These are phyloP conservation scores for Skeletonema menzelii DNA, from an alignment of 108 stramenopile species.

Conservation along the genomic window DNA sequence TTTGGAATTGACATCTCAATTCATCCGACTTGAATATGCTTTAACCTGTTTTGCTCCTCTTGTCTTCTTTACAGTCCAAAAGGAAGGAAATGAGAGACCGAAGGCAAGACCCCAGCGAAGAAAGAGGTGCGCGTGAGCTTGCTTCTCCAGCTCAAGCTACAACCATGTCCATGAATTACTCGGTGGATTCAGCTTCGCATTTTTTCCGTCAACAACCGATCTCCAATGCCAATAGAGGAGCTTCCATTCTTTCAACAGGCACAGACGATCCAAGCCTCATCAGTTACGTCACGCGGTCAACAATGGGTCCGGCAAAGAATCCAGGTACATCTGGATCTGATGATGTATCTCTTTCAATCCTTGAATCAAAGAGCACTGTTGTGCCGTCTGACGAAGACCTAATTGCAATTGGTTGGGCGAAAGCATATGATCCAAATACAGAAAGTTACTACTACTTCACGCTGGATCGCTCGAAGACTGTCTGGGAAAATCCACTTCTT, in stretches of 20 bases:
- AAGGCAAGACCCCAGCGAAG: constrained; percentile 42
- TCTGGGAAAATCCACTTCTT: constrained; percentile 81
- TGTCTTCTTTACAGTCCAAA: constrained; percentile 26
- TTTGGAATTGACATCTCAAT: constrained; percentile 1
- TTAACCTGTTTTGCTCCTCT: background rate
- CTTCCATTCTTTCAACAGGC: constrained; percentile 44
- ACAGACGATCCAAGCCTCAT: constrained; percentile 47
- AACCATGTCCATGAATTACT: constrained; percentile 64
- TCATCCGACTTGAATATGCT: background rate
- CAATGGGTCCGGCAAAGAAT: constrained; percentile 32
- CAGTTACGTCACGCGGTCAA: constrained; percentile 50
- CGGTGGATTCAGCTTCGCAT: constrained; percentile 51
- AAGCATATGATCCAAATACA: constrained; percentile 83
- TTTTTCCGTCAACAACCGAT: background rate
- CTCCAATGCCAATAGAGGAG: constrained; percentile 31
- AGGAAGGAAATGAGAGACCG: constrained; percentile 46
- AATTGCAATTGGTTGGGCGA: constrained; percentile 85
- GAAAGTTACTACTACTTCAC: constrained; percentile 87
- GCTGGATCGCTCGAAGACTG: constrained; percentile 74
- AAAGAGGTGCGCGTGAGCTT: constrained; percentile 5
- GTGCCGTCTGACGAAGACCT: constrained; percentile 85
- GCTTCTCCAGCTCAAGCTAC: constrained; percentile 24
- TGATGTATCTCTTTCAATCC: constrained; percentile 44
- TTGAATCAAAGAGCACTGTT: constrained; percentile 41
- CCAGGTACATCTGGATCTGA: constrained; percentile 18